These are phyloP conservation scores for Dactylorhiza incarnata DNA, from an alignment of 106 monocot species.

Conservation along the genomic window DNA sequence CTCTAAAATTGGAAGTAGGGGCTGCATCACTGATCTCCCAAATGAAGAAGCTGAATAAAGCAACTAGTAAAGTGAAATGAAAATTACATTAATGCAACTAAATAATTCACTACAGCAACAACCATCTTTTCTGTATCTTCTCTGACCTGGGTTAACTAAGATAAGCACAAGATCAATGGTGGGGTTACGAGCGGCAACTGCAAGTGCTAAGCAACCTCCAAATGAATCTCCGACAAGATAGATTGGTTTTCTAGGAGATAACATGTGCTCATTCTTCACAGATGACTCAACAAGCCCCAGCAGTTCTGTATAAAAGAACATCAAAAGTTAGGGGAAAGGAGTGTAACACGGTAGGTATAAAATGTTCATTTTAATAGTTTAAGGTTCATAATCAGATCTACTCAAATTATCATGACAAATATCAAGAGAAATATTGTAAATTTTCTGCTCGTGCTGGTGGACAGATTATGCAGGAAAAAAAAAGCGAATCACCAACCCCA, in stretches of 20 bases:
- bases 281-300: slow-evolving; percentile 54
- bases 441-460: neutral
- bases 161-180: slow-evolving; percentile 66
- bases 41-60: slow-evolving; percentile 62
- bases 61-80: neutral
- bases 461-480: neutral
- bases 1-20: slow-evolving; percentile 54
- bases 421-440: neutral
- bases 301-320: slow-evolving; percentile 32
- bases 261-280: slow-evolving; percentile 47
- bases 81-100: slow-evolving; percentile 2
- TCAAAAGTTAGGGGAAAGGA: neutral
- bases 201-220: slow-evolving; percentile 81
- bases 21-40: slow-evolving; percentile 54
- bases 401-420: neutral
- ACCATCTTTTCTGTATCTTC: neutral
- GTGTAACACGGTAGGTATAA: neutral
- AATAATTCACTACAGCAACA: neutral
- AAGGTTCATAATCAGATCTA: neutral
- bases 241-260: slow-evolving; percentile 58
- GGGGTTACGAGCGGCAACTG: slow-evolving; percentile 86
- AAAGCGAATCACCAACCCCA: too few relatives aligned
- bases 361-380: neutral
- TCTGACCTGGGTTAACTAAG: slow-evolving; percentile 84
- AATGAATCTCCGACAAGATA: slow-evolving; percentile 91